Base-by-base conservation (phyloP, 2,329 filamentous ascomycete genomes). In the Scedosporium aurantiacum region DNA sequence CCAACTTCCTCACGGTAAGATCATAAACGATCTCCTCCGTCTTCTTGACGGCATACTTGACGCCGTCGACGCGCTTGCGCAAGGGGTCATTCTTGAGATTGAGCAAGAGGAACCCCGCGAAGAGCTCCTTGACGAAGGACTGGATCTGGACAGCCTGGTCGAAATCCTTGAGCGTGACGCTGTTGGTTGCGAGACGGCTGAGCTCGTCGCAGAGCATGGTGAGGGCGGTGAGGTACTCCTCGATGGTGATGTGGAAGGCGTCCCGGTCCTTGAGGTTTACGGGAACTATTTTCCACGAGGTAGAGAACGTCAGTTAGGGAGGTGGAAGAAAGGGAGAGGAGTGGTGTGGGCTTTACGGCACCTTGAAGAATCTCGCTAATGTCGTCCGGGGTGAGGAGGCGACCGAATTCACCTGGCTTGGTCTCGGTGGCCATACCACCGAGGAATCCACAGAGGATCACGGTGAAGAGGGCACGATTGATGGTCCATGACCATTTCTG, bases 11-110 rank as follows among this genome's bases (percentile, higher is more conserved):
- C 70, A 99, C 76, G 25, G 90, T 93, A 62, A 99, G 77, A 72
- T 99, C 94, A 70, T 99, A 99, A 58, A 97, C 93, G 12, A 99
- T 91, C 71, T 97, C 94, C 78, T 99, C 94, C 12, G 97, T 91
- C 73, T 96, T 93, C 81, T 97, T 99, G 69, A 99, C 91, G 68
- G 89, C 88, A 72, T 99, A 99, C 80, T 99, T 99, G 74, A 99
- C 89, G 4, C 88, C 89, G 75, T 99, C 94, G 61, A 90, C 91
- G 64, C 91, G 83, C 76, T 91, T 90, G 63, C 94, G 83, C 69
- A 99, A 76, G 23, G 86, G 86, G 72, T 99, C 94, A 69, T 99
- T 99, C 81, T 97, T 97, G 67, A 99, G 80, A 72, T 99, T 99
- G 66, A 99, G 83, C 66, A 97, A 84, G 81, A 97, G 94, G 76